Evolutionary conservation across 140 eudicot genomes (phyloP).

Genomic region (Ambrosia hybrid): DNA sequence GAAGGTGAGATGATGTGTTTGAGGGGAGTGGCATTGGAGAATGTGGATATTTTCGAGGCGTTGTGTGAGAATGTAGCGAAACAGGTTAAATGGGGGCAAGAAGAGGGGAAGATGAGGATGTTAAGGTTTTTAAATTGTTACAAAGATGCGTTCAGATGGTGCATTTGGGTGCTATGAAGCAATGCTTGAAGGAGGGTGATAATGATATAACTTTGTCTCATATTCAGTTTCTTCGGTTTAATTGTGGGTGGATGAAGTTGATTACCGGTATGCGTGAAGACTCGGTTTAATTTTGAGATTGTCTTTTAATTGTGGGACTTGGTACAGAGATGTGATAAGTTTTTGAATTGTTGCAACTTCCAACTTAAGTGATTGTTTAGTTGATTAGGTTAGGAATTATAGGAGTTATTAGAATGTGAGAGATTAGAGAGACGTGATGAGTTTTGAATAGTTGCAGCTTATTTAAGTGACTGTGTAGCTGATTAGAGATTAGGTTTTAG

Average conservation of each 20-base stretch:
- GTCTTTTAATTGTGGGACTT: background rate
- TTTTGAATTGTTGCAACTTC: too few relatives aligned
- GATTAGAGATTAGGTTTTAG: too few relatives aligned
- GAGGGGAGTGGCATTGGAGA: too few relatives aligned
- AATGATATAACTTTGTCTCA: slow-evolving; percentile 56
- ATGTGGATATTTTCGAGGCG: slow-evolving; percentile 58
- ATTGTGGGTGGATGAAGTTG: slow-evolving; percentile 65
- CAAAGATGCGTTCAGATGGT: slow-evolving; percentile 65
- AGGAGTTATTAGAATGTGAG: too few relatives aligned
- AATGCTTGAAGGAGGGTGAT: slow-evolving; percentile 51
- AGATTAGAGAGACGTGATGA: too few relatives aligned
- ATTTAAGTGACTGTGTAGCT: too few relatives aligned
- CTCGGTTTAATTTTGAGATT: slow-evolving; percentile 10
- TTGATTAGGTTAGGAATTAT: too few relatives aligned
- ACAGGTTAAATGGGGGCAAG: slow-evolving; percentile 47
- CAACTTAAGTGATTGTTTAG: too few relatives aligned
- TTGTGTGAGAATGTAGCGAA: slow-evolving; percentile 64
- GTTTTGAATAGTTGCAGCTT: too few relatives aligned
- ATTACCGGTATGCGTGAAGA: slow-evolving; percentile 70
- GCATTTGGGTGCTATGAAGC: slow-evolving; percentile 83
- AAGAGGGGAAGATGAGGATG: slow-evolving; percentile 47
- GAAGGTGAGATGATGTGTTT: too few relatives aligned
- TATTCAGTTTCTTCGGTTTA: slow-evolving; percentile 72
- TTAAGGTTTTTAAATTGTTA: slow-evolving; percentile 47
- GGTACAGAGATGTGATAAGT: too few relatives aligned